These are phyloP conservation scores for Aspergillus felis DNA, from an alignment of 2,329 filamentous ascomycete species.

Conservation along the genomic window DNA sequence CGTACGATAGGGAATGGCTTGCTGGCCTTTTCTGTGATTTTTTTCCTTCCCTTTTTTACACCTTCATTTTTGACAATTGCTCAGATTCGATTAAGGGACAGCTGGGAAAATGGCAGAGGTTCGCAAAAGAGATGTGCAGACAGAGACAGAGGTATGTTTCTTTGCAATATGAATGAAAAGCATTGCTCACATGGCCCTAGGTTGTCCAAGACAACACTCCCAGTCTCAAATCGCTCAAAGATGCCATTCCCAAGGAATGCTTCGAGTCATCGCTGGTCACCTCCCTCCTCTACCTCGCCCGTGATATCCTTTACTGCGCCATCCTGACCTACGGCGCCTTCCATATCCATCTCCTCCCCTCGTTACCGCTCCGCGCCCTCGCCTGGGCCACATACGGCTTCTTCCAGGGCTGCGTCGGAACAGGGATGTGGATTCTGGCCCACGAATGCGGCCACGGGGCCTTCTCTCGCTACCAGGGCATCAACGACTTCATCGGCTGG, in stretches of 20 bases:
- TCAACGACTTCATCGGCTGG: constrained; percentile 64
- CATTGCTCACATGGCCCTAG: background rate
- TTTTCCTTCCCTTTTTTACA: background rate
- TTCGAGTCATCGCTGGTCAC: constrained; percentile 53
- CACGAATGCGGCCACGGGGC: constrained; percentile 70
- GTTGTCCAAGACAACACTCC: constrained; percentile 1
- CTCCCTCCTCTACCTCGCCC: constrained; percentile 54
- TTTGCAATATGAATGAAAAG: background rate
- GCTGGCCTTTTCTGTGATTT: background rate
- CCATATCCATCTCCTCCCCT: constrained; percentile 52
- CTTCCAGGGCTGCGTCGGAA: constrained; percentile 62
- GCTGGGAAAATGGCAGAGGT: background rate
- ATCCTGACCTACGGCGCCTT: constrained; percentile 50
- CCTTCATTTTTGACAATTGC: background rate
- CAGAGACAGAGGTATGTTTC: background rate
- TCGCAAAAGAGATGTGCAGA: background rate
- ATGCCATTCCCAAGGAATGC: constrained; percentile 59
- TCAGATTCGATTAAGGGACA: background rate
- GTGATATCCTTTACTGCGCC: constrained; percentile 51
- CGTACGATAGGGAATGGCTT: background rate
- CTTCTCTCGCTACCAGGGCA: constrained; percentile 53
- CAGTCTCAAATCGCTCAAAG: constrained; percentile 20
- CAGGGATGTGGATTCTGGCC: constrained; percentile 66
- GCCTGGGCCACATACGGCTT: constrained; percentile 61
- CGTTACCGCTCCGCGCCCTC: constrained; percentile 41